Evolutionary conservation across 2,329 filamentous ascomycete genomes (phyloP), one percentile per base, ranked within the genome.

Genomic region (Penicillium sp.): DNA sequence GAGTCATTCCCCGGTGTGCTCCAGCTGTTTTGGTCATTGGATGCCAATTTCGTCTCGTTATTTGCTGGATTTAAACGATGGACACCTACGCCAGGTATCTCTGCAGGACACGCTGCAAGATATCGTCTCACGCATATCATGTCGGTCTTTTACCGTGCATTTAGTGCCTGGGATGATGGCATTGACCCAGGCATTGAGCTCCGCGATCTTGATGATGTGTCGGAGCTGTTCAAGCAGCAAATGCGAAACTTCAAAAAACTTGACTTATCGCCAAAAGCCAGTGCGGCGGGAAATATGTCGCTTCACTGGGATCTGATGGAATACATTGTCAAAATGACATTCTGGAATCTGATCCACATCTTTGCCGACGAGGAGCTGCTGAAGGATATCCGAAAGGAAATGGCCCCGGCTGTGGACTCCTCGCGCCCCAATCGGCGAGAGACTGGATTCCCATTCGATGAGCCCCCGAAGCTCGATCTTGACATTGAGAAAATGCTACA

Each of bases 231-330:
- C 21, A 72, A 76, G 58, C 68, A 75, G 47, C 74, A 79, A 29
- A 74, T 78, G 57, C 69, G 71, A 9, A 62, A 71, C 11, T 80
- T 77, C 57, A 73, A 71, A 56, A 72, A 73, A 53, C 52, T 74
- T 26, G 71, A 70, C 1, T 69, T 78, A 43, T 70, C 74, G 3
- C 60, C 74, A 5, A 59, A 67, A 35, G 73, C 74, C 19, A 76
- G 78, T 22, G 76, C 72, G 14, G 64, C 71, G 4, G 68, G 69
- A 44, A 80, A 84, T 54, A 65, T 81, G n/a, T 76, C 76, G n/a
- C 65, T 85, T 8, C 68, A 84, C 24, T 86, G 83, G 82, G 81
- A 81, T 10, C 72, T 82, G 65, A 81, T 83, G 61, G 79, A 79
- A 16, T 84, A 85, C 60, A 76, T 79, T 5, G 79, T 79, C 50